phyloP scores from a whole-genome alignment of 306 rosid species.

The Gastrolobium bilobum region DNA sequence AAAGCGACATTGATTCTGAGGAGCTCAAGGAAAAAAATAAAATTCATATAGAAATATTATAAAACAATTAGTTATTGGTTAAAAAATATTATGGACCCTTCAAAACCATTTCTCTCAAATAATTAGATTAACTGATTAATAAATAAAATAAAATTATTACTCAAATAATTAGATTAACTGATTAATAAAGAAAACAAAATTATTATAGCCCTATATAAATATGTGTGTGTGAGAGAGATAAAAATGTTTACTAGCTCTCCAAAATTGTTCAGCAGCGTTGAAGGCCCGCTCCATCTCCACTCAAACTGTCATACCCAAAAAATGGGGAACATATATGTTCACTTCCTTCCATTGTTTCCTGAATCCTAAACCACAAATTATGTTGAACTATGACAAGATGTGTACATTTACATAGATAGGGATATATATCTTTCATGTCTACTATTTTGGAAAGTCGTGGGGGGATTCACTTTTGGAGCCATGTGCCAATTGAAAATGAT shows the following conservation, averaged over 20 bases:
- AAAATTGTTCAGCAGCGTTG: background rate
- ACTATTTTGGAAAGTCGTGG: slow-evolving; percentile 33
- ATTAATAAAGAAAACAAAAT: background rate
- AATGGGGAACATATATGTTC: slow-evolving; percentile 37
- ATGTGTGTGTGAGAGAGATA: background rate
- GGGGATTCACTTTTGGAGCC: slow-evolving; percentile 40
- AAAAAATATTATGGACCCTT: background rate
- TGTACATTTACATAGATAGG: slow-evolving; percentile 30
- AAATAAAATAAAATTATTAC: background rate
- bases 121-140: background rate
- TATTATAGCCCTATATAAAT: background rate
- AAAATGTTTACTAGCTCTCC: slow-evolving; percentile 19
- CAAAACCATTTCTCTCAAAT: background rate
- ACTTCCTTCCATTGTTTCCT: slow-evolving; percentile 7
- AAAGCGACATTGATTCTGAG: too few relatives aligned
- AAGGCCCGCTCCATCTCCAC: slow-evolving; percentile 11
- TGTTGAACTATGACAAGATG: slow-evolving; percentile 16
- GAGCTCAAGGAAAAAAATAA: too few relatives aligned
- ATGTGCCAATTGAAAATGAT: slow-evolving; percentile 54
- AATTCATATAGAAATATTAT: background rate
- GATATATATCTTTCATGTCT: slow-evolving; percentile 35
- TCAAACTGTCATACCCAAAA: slow-evolving; percentile 8
- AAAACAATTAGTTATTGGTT: background rate
- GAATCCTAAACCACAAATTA: slow-evolving; percentile 48
- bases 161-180: background rate